Percentiles rank a stretch among this genome's conserved stretches.
phyloP scores from a whole-genome alignment of 1,139 yeast species.

The Oligophagozyma castellii region DNA sequence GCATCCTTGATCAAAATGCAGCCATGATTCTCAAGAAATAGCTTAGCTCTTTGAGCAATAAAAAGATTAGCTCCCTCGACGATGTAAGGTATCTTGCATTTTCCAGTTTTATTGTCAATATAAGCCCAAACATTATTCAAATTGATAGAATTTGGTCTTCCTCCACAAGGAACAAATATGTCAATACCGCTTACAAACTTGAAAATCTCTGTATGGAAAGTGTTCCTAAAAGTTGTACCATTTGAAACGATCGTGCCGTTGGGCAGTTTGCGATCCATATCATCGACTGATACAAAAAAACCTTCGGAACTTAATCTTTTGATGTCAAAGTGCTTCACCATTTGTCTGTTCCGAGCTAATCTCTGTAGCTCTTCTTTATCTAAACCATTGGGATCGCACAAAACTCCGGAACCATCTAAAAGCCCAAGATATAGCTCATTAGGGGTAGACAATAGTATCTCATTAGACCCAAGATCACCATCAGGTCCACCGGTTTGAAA shows the following conservation, averaged over 20 bases:
- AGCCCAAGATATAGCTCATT: conserved; percentile 76
- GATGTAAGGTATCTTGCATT: conserved; percentile 67
- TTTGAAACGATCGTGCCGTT: conserved; percentile 58
- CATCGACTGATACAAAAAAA: conserved; percentile 76
- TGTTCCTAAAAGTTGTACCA: conserved; percentile 88
- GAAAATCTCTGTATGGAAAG: conserved; percentile 67
- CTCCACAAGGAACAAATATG: conserved; percentile 95
- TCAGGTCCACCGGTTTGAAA: conserved; percentile 99
- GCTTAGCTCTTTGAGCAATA: conserved; percentile 87
- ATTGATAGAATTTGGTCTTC: conserved; percentile 94
- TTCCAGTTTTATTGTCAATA: conserved; percentile 65
- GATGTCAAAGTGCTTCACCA: conserved; percentile 58
- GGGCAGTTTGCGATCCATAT: conserved; percentile 65
- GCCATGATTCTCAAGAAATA: conserved; percentile 76
- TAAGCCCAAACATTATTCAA: conserved; percentile 65
- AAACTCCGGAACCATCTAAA: conserved; percentile 92
- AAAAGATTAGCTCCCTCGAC: conserved; percentile 97
- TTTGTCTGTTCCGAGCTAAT: conserved; percentile 66
- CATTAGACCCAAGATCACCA: conserved; percentile 95
- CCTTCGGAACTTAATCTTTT: conserved; percentile 61
- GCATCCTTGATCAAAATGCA: conserved; percentile 86
- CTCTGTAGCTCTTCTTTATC: conserved; percentile 65
- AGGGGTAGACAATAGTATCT: conserved; percentile 63
- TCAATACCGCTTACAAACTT: conserved; percentile 59
- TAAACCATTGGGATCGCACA: conserved; percentile 83